Conservation (phyloP, 169 alveolate species). For the Hepatocystis sp. region DNA sequence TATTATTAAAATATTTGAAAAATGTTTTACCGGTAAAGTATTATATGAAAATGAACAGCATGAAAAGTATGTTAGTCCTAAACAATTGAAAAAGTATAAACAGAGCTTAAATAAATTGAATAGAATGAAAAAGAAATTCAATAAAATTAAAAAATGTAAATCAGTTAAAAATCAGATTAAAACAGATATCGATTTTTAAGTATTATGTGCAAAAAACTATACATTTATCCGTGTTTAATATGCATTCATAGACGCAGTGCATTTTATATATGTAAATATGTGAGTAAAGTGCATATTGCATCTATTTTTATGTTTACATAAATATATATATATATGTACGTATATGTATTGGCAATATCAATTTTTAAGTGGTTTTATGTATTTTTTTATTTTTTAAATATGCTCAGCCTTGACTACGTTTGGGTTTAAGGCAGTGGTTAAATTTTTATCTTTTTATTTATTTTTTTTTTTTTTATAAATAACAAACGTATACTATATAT, state of each 20-base stretch:
- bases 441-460: too few relatives aligned
- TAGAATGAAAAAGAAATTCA: slow-evolving; percentile 13
- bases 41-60: slow-evolving; percentile 46
- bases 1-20: slow-evolving; percentile 60
- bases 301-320: background rate
- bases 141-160: slow-evolving; percentile 2
- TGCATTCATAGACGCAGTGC: too few relatives aligned
- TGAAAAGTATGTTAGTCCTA: slow-evolving; percentile 27
- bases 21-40: slow-evolving; percentile 61
- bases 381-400: too few relatives aligned
- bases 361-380: too few relatives aligned
- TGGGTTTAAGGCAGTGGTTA: too few relatives aligned
- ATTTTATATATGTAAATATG: too few relatives aligned
- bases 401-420: too few relatives aligned
- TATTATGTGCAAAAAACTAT: too few relatives aligned
- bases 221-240: too few relatives aligned
- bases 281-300: background rate
- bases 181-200: slow-evolving; percentile 54
- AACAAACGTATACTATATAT: too few relatives aligned
- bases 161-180: slow-evolving; percentile 19
- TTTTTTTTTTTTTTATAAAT: too few relatives aligned
- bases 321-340: background rate
- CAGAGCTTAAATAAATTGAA: slow-evolving; percentile 19
- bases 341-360: too few relatives aligned
- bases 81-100: slow-evolving; percentile 24